Evolutionary conservation across 768 basidiomycete genomes (phyloP).

Genomic region (Pisolithus tinctorius): DNA sequence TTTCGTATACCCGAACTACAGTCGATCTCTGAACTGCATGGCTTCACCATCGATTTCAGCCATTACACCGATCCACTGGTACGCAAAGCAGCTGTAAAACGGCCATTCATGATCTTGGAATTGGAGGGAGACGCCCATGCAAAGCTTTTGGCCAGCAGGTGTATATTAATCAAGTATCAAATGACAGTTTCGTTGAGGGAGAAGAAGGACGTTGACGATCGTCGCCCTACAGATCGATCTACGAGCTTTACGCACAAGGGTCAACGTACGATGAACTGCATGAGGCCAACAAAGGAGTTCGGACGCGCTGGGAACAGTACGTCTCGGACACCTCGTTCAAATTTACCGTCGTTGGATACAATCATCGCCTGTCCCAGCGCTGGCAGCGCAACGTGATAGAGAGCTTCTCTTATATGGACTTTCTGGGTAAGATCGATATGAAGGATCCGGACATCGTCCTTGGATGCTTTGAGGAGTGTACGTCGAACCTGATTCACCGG

Average conservation of each 20-base stretch:
- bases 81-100: conserved; percentile 37
- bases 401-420: conserved; percentile 79
- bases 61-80: conserved; percentile 35
- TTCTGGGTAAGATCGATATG: conserved; percentile 77
- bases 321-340: conserved; percentile 69
- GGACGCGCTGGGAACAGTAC: conserved; percentile 51
- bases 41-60: conserved; percentile 49
- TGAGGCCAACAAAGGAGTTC: conserved; percentile 36
- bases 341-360: conserved; percentile 68
- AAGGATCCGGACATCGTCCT: conserved; percentile 67
- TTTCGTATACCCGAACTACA: conserved; percentile 80
- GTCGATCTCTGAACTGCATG: conserved; percentile 70
- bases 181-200: background rate
- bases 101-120: conserved; percentile 70
- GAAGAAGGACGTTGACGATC: background rate
- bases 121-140: conserved; percentile 72
- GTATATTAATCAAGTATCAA: conserved; percentile 74
- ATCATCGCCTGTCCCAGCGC: conserved; percentile 63
- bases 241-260: conserved; percentile 72
- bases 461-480: conserved; percentile 85
- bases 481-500: conserved; percentile 16
- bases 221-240: conserved; percentile 50
- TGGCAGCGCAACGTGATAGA: conserved; percentile 67
- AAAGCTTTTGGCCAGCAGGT: conserved; percentile 61
- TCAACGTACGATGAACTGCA: conserved; percentile 67